phyloP scores from a whole-genome alignment of 2,329 filamentous ascomycete species.

The Claviceps sorghi region DNA sequence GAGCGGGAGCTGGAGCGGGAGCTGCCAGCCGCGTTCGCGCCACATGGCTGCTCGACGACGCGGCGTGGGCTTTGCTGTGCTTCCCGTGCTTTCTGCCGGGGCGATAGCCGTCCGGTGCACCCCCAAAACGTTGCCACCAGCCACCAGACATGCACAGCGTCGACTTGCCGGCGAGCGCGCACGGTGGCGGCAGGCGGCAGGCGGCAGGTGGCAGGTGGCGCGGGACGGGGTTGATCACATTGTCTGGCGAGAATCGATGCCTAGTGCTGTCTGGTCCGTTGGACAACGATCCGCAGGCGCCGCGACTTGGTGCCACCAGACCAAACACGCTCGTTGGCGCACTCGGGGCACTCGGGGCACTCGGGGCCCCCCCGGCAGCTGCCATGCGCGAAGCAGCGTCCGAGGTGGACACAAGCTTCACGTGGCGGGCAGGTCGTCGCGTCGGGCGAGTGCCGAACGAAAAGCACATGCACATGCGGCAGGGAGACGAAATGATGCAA shows the following conservation, averaged over 20 bases:
- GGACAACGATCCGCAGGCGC: background rate
- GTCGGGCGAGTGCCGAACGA: background rate
- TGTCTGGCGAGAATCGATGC: background rate
- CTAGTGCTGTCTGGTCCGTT: background rate
- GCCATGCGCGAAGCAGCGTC: background rate
- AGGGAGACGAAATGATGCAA: no score
- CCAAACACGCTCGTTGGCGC: background rate
- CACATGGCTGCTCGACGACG: background rate
- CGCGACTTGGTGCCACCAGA: background rate
- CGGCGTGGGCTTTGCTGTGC: background rate
- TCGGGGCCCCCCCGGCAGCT: background rate
- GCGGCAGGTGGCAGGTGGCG: no score
- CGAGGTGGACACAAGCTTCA: background rate
- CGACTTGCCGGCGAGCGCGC: background rate
- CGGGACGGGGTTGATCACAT: background rate
- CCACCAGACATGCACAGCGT: no score
- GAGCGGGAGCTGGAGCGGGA: background rate
- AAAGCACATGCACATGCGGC: background rate
- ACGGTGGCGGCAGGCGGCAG: no score
- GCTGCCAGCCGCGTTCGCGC: background rate
- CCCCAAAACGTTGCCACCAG: background rate
- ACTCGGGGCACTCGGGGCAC: background rate
- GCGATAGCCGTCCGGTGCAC: background rate
- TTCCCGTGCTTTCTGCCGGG: background rate
- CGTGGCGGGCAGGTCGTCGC: background rate